These are phyloP conservation scores for Moesziomyces parantarcticus DNA, from an alignment of 1,284 basidiomycete genomes.

Conservation along the genomic window DNA sequence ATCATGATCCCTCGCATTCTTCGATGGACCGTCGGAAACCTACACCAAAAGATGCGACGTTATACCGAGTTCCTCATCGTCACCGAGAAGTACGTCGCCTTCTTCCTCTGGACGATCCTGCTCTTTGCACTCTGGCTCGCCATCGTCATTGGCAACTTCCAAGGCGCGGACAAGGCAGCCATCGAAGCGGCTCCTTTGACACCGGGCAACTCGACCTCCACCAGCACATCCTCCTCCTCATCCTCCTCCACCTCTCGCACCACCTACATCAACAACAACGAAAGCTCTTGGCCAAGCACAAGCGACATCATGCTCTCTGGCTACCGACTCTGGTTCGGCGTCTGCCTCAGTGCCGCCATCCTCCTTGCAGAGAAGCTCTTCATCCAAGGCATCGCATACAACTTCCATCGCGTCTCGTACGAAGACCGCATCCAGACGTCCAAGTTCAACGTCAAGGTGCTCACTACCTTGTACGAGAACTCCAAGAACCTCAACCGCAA, in stretches of 20 bases:
- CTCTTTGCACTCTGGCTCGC: slow-evolving; percentile 72
- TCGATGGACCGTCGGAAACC: slow-evolving; percentile 25
- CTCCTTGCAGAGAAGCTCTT: slow-evolving; percentile 84
- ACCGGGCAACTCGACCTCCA: slow-evolving; percentile 46
- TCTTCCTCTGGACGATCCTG: slow-evolving; percentile 78
- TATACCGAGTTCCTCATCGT: slow-evolving; percentile 73
- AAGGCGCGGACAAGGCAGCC: slow-evolving; percentile 40
- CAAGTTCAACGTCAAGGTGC: slow-evolving; percentile 79
- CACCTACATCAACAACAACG: slow-evolving; percentile 12
- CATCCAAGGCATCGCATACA: slow-evolving; percentile 76
- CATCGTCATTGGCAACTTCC: slow-evolving; percentile 62
- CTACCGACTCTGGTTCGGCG: slow-evolving; percentile 72
- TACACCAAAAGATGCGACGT: slow-evolving; percentile 72
- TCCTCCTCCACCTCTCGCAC: slow-evolving; percentile 33
- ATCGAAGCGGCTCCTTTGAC: slow-evolving; percentile 32
- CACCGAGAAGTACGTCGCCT: slow-evolving; percentile 70
- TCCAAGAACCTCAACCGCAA: slow-evolving; percentile 70
- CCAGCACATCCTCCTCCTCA: slow-evolving; percentile 16
- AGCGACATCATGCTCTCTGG: slow-evolving; percentile 67
- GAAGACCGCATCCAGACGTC: slow-evolving; percentile 86
- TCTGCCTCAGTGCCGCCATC: slow-evolving; percentile 78
- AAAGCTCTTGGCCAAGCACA: slow-evolving; percentile 52
- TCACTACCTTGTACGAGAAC: slow-evolving; percentile 82
- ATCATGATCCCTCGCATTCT: slow-evolving; percentile 66
- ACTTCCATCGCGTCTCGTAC: slow-evolving; percentile 89